Evolutionary conservation across 2,329 filamentous ascomycete genomes (phyloP), one percentile per base, ranked within the genome.

Genomic region (Sporothrix phasma): DNA sequence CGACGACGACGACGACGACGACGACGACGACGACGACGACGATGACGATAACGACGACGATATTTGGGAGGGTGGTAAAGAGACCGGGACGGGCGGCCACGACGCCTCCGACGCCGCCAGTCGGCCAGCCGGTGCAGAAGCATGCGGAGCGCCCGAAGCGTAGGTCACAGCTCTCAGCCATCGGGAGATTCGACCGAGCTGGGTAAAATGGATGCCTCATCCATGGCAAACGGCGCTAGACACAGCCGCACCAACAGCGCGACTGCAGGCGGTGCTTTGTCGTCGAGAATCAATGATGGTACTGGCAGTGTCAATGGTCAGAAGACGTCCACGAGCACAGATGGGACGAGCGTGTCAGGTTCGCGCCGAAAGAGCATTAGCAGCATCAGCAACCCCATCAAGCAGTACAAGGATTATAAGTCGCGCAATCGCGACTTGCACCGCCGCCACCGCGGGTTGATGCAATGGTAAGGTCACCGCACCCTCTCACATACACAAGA

Each of bases 391-490:
- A 84, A 84, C 68, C 84, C 84, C 0, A 74, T 84, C 66, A 79
- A 79, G 68, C 78, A 81, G 68, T 79, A 81, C 72, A 86, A 86
- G 72, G 81, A 87, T 24, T 85, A 88, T 73, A 86, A 85, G 70
- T 79, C 80, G 64, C 82, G 85, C 67, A 90, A 87, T 72, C 85
- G 88, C 67, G 86, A 89, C 53, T 80, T 97, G 73, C 88, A 92
- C 73, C 84, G 92, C 0, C 91, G 92, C 76, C 92, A 97, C 69
- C 82, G 92, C 11, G 93, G 93, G 0, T 71, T 96, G 72, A 96
- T 97, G 90, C 93, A 97, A 74, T 97, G 92, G 92, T 75, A 64
- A 68, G 73, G 8, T 62, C 34, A 37, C 15, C 11, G 4, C 2
- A 1, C 43, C 3, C 8, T 46, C 15, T 15, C 1, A 10, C 13